Evolutionary conservation across 2,329 filamentous ascomycete species (phyloP).

Genomic region (Ilyonectria robusta): DNA sequence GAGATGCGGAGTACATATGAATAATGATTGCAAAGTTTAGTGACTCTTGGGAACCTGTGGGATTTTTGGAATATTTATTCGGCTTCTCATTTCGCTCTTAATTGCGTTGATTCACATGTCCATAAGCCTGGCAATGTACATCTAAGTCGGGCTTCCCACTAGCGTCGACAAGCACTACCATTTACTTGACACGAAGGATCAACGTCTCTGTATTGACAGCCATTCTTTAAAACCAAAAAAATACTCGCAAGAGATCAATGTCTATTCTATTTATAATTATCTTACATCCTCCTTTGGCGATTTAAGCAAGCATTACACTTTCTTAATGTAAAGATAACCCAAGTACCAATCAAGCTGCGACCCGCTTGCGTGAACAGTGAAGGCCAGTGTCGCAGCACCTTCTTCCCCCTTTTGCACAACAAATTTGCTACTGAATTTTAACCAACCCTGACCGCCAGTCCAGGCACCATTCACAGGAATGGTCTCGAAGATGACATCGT

Average conservation of each 20-base stretch:
- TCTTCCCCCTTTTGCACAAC: not conserved
- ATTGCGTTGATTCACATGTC: too few relatives aligned
- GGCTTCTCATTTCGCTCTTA: too few relatives aligned
- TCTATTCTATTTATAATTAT: not conserved
- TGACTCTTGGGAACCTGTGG: too few relatives aligned
- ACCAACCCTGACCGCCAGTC: not conserved
- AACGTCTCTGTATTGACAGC: too few relatives aligned
- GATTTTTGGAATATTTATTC: too few relatives aligned
- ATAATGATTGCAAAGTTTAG: too few relatives aligned
- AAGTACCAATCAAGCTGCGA: not conserved
- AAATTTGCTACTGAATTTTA: not conserved
- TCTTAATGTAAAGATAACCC: not conserved
- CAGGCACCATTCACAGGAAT: not conserved
- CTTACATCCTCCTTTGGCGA: not conserved
- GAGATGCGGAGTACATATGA: too few relatives aligned
- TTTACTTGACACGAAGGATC: too few relatives aligned
- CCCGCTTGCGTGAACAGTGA: not conserved
- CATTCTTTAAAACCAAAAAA: too few relatives aligned
- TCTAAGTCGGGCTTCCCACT: too few relatives aligned
- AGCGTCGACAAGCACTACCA: too few relatives aligned
- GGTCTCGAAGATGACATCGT: not conserved
- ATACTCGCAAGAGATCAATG: not conserved
- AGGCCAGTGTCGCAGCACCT: not conserved
- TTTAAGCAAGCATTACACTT: not conserved
- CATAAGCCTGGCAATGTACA: too few relatives aligned